Evolutionary conservation across 2,329 filamentous ascomycete genomes (phyloP), one percentile per base, ranked within the genome.

Genomic region (Zasmidium cellare): DNA sequence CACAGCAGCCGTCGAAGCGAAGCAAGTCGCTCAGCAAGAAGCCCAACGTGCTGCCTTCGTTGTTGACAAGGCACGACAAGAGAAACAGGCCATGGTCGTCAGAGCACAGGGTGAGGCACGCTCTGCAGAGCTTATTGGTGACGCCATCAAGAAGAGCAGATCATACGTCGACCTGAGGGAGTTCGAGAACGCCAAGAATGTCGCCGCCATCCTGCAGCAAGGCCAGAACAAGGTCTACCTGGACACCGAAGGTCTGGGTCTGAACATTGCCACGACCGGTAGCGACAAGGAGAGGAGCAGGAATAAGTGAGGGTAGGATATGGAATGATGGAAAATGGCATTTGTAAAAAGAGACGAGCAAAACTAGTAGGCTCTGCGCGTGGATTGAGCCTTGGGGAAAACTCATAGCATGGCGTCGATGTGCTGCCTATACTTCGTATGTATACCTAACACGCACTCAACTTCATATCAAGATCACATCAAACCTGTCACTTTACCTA

Each of bases 111-210:
- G 94, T 91, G 94, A 99, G 81, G 94, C 94, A 51, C 90, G 94
- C 66, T 97, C 94, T 41, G 94, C 94, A 48, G 92, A 99, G 80
- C 87, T 99, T 64, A 97, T 99, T 71, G 94, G 94, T 77, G 94
- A 99, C 53, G 94, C 94, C 61, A 96, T 99, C 87, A 99, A 97
- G 90, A 99, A 97, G 89, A 96, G 85, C 82, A 89, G 92, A 80
- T 89, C 91, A 65, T 99, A 99, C 76, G 86, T 99, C 64, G 94
- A 97, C 78, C 85, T 99, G 73, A 91, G 96, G 80, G 94, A 96
- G 83, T 96, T 99, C 70, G 94, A 99, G 81, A 99, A 97, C 71
- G 94, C 94, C 6, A 85, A 91, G 66, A 84, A 86, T 57, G 96
- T 99, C 76, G 94, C 94, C n/a, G 77, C 83, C 67, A 87, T 96